These are phyloP conservation scores for Fomitopsis serialis DNA, from an alignment of 768 basidiomycete genomes.

Conservation along the genomic window DNA sequence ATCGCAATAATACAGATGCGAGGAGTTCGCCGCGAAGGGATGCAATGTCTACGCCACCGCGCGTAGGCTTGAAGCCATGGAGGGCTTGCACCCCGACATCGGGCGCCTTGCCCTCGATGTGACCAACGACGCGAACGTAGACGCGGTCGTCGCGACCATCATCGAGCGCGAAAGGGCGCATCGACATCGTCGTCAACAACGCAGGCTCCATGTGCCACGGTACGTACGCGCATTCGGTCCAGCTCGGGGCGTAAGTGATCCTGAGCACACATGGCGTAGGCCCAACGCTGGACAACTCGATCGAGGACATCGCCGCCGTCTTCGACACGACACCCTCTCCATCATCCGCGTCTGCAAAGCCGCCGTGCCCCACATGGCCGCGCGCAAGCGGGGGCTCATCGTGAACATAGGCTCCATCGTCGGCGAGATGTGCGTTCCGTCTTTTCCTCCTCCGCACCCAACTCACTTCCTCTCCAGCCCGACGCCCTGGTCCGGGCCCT, in stretches of 20 bases:
- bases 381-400: conserved; percentile 54
- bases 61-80: conserved; percentile 57
- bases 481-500: conserved; percentile 64
- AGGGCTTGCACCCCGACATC: conserved; percentile 44
- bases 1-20: conserved; percentile 39
- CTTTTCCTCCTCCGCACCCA: not conserved
- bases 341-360: conserved; percentile 56
- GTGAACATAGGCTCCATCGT: conserved; percentile 72
- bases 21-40: conserved; percentile 58
- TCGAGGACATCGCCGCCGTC: conserved; percentile 44
- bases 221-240: not conserved
- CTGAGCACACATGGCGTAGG: conserved; percentile 25
- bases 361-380: conserved; percentile 70
- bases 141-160: conserved; percentile 44
- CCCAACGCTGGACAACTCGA: conserved; percentile 45
- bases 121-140: conserved; percentile 51
- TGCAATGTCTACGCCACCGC: conserved; percentile 78
- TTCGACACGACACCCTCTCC: conserved; percentile 64
- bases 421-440: conserved; percentile 42
- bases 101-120: conserved; percentile 56
- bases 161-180: conserved; percentile 49
- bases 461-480: conserved; percentile 34
- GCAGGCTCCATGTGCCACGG: conserved; percentile 27
- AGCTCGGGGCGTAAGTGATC: too few relatives aligned
- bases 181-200: conserved; percentile 78